Percentiles rank a stretch among this genome's conserved stretches.
These are phyloP conservation scores for Microdochium nivale DNA, from an alignment of 2,329 filamentous ascomycete genomes.

Conservation along the genomic window DNA sequence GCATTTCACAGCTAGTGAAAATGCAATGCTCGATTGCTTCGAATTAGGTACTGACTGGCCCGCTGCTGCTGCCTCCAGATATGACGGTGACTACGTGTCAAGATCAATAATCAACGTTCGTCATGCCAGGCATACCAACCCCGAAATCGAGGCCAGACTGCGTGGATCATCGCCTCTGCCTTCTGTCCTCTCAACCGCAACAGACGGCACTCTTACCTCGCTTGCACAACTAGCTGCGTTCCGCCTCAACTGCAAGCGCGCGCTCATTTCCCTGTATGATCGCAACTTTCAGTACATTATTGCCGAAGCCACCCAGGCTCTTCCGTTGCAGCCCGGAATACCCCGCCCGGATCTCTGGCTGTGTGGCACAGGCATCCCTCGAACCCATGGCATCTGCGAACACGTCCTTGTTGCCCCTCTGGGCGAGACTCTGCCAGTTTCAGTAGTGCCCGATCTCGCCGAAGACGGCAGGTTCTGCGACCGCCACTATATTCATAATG, in stretches of 20 bases:
- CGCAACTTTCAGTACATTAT: slow-evolving; percentile 15
- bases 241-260: slow-evolving; percentile 12
- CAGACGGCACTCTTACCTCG: slow-evolving; percentile 7
- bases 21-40: no score
- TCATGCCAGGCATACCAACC: background rate
- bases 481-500: slow-evolving; percentile 3
- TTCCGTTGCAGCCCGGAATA: slow-evolving; percentile 4
- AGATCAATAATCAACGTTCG: background rate
- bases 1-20: no score
- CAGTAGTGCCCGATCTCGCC: background rate
- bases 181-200: background rate
- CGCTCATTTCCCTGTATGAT: slow-evolving; percentile 19
- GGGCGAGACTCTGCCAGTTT: background rate
- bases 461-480: background rate
- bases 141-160: background rate
- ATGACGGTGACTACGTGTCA: background rate
- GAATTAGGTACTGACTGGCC: background rate
- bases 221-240: slow-evolving; percentile 18
- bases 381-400: background rate
- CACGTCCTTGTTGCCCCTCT: background rate
- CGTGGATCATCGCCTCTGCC: background rate
- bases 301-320: slow-evolving; percentile 15
- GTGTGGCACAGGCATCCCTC: background rate
- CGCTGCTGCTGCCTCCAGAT: background rate
- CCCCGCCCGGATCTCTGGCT: background rate